Base-by-base conservation (phyloP, 805 yeast species). In the Lipomyces chichibuensis region DNA sequence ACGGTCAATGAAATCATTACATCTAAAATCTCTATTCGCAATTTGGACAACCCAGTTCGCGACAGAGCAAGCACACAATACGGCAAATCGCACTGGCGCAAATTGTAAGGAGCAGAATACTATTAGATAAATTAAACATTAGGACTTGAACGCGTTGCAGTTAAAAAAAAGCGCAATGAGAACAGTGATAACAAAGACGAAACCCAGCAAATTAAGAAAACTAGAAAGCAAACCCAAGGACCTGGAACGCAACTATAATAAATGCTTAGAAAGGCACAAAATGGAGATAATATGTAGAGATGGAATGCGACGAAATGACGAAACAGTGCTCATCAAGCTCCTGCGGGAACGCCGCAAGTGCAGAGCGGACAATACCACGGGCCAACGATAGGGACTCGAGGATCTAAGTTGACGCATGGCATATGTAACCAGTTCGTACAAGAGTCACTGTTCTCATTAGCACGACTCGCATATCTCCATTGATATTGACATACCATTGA, bases 301-400 rank as follows among this genome's bases (percentile, higher is more conserved):
- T 43, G 20, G 14, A 6, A 43, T 9, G 6, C 20, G 7, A 43
- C 20, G n/a, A 43, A 17, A n/a, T 43, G 20, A 6, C 9, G 7
- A 43, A 11, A 35, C 39, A 9, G 14, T 35, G 13, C 14, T 35
- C 14, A 35, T 35, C 17, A 35, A 35, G 49, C 49, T 17, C 20
- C 20, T 6, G 20, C 20, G 17, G 14, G 14, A 7, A 52, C 59
- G 25, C 29, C 62, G 51, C 56, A 65, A 3, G 69, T 53, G 57
- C 71, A 67, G 32, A 59, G 56, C 11, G 71, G 65, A 54, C 71
- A 67, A 25, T 55, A 59, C 71, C 71, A 67, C 17, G 62, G 32
- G 7, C 66, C 64, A 11, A 27, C 13, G 8, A 62, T 20, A 17
- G 37, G 66, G 5, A 35, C 17, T 14, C 13, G 20, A 2, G 66